phyloP scores from a whole-genome alignment of 2,329 filamentous ascomycete genomes.

The Atkinsonella texensis region DNA sequence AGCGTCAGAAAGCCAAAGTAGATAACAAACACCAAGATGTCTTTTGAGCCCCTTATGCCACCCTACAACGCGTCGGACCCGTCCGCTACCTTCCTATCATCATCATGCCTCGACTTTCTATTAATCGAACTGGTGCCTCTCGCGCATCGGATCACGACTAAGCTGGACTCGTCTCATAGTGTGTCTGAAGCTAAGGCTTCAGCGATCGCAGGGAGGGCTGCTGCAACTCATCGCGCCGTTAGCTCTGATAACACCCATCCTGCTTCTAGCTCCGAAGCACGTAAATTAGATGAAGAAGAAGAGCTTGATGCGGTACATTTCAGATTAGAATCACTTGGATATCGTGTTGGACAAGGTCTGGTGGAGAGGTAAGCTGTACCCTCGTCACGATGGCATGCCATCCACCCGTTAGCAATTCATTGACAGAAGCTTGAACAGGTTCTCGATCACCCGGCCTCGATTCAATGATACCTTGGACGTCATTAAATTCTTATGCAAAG shows the following conservation, averaged over 20 bases:
- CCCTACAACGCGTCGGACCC: conserved; percentile 64
- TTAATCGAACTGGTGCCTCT: conserved; percentile 95
- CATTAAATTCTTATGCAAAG: conserved; percentile 98
- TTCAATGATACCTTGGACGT: conserved; percentile 88
- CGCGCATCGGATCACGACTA: conserved; percentile 72
- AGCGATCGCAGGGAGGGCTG: conserved; percentile 9
- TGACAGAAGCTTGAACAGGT: conserved; percentile 33
- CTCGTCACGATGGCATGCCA: neutral
- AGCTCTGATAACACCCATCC: conserved; percentile 15
- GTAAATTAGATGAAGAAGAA: conserved; percentile 57
- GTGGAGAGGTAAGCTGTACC: conserved; percentile 61
- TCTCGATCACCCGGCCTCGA: conserved; percentile 71
- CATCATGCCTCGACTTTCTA: conserved; percentile 84
- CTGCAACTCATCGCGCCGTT: conserved; percentile 5
- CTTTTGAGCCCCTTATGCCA: conserved; percentile 58
- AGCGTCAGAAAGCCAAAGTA: neutral
- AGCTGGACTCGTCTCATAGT: conserved; percentile 41
- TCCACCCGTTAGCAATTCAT: neutral
- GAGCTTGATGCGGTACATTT: conserved; percentile 76
- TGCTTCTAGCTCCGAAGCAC: conserved; percentile 9
- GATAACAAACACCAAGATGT: conserved; percentile 37
- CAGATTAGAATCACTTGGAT: conserved; percentile 72
- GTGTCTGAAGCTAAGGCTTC: conserved; percentile 10
- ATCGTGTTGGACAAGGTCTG: conserved; percentile 82
- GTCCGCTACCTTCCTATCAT: conserved; percentile 62